phyloP scores from a whole-genome alignment of 2,329 filamentous ascomycete species.

The Fragosphaeria purpurea region DNA sequence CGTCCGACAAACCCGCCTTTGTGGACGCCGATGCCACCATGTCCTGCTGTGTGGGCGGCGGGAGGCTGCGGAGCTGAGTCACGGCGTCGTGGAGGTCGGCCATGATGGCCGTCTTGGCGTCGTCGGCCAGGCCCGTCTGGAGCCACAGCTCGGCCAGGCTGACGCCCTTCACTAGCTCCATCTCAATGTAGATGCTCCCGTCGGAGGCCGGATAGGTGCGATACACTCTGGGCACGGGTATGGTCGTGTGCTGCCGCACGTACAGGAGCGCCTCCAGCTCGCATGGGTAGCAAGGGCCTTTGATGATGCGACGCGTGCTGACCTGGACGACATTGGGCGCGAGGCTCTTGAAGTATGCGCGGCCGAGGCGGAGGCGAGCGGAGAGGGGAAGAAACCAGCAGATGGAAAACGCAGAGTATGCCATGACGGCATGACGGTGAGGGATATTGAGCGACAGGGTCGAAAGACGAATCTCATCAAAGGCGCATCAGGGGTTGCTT shows the following conservation, averaged over 20 bases:
- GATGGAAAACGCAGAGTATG: neutral
- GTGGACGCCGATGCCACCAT: conserved; percentile 1
- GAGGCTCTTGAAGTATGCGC: neutral
- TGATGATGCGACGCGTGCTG: conserved; percentile 8
- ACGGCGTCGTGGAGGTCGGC: conserved; percentile 3
- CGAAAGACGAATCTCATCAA: neutral
- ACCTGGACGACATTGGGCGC: conserved; percentile 3
- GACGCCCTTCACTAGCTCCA: conserved; percentile 1
- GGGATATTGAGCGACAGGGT: neutral
- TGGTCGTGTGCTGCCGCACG: conserved; percentile 1
- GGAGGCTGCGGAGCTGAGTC: neutral
- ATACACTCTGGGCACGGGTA: conserved; percentile 3
- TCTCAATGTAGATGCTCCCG: conserved; percentile 6
- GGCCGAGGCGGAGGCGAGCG: conserved; percentile 3
- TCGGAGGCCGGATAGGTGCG: neutral
- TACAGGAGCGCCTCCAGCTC: conserved; percentile 6
- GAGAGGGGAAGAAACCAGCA: neutral
- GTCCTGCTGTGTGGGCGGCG: neutral
- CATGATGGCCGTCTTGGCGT: neutral
- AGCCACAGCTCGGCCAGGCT: conserved; percentile 1
- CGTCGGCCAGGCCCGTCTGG: neutral
- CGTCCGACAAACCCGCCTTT: neutral
- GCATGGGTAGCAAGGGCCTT: conserved; percentile 6
- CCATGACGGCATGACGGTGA: neutral
- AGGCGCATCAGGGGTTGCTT: neutral